Base-by-base conservation (phyloP, 1,284 basidiomycete genomes). In the Tylopilus sp. region DNA sequence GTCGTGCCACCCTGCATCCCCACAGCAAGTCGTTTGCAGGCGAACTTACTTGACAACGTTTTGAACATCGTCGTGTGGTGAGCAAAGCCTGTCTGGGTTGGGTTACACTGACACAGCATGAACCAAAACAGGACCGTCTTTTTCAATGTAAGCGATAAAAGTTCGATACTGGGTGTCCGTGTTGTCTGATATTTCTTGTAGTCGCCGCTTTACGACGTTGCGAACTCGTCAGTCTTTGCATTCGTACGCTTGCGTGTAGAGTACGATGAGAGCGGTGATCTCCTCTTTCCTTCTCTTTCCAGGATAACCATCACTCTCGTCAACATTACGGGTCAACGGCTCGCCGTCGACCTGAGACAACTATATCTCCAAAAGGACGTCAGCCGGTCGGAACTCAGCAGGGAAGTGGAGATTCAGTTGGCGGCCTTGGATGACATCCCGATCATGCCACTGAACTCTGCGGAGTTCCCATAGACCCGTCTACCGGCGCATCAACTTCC, bases 281-380 rank as follows among this genome's bases (percentile, higher is more conserved):
- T 25, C 7, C 25, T 25, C 8, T 13, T 3, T 21, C 19, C 6
- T 36, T 21, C 15, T 25, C 19, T 23, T 8, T 6, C 3, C 35
- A 36, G 35, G 35, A 21, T 36, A 8, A 36, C 35, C 35, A 16
- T 49, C 9, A 13, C 15, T 7, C 23, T 49, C 26, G 36, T 49
- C 30, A 49, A 35, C n/a, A 34, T 29, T 3, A 49, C 47, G 13
- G 44, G 47, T 18, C 47, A 49, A n/a, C 30, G 44, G 30, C 47
- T 49, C 26, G 47, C 48, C 26, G 40, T 49, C 11, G 37, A 48
- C 30, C 33, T 49, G 46, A 48, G 37, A 19, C 48, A 31, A 5
- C 33, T 41, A 8, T 16, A 13, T 13, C 12, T 39, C n/a, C 31
- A 40, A 29, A 40, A 39, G 26, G 45, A 48, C 15, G 12, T 35